Base-by-base conservation (phyloP, 257 asterid genomes). In the Lantana camara region DNA sequence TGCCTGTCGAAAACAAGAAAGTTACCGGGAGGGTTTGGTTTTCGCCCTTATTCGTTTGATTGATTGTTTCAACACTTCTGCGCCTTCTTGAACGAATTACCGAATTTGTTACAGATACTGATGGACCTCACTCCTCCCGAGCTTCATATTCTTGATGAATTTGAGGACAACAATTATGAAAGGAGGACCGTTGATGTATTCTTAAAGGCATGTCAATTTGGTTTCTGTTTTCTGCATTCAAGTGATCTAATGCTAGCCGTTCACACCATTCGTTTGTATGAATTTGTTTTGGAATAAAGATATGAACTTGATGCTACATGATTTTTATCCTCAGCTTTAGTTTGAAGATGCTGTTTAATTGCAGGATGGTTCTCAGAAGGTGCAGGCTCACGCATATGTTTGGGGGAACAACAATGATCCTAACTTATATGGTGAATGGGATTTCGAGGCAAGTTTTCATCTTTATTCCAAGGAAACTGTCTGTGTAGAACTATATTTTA, bases 121-220 rank as follows among this genome's bases (percentile, higher is more conserved):
- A 38, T 58, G 5, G 96, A 82, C 54, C 75, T 91, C 75, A 91
- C 91, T 50, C 77, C 84, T 41, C 80, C 75, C 14, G 98, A 91
- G 71, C 81, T 91, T 60, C 78, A 73, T 71, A 88, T 91, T 53
- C 70, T 91, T 69, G 96, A 91, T 80, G 70, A 55, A 34, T 91
- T 91, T 68, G 98, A 88, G 75, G 98, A 86, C 51, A 67, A 76
- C 13, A 95, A 91, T 78, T 91, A 91, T 68, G 96, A 84, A 67
- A 86, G 90, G 82, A 75, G 58, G 65, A 75, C 72, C 53, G 87
- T 86, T 19, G 77, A 83, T 60, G 95, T 83, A 65, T 35, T 70
- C 46, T 32, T 88, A 62, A 66, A 59, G 84, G 98, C 88, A 77
- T 60, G 80, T 41, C 46, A 8, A 40, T 58, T 37, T 29, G 29